Evolutionary conservation across 768 basidiomycete genomes (phyloP), one percentile per base, ranked within the genome.

Genomic region (Psilocybe tampanensis): DNA sequence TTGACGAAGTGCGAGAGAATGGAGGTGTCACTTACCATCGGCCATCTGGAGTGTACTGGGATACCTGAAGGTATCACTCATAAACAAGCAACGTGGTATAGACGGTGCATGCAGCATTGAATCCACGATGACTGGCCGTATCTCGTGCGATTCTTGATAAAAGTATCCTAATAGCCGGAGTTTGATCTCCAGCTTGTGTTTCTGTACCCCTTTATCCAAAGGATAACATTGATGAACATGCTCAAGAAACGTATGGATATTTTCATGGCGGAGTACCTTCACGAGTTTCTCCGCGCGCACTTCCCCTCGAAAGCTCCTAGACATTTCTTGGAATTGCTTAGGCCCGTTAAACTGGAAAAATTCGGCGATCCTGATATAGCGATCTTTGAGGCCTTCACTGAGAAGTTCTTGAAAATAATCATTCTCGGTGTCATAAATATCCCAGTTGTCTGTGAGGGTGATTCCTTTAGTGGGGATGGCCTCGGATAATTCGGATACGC

Each of bases 391-490:
- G 3, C 17, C 19, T 12, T 22, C 17, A 23, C 9, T 9, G 11
- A 54, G 33, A 17, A 54, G 44, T 32, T 45, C 29, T 34, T 54
- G 53, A 8, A 54, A 54, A 34, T 54, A 47, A 15, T 47, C 53
- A 43, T 52, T 52, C 22, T 42, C 44, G 3, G 44, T 45, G 13
- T 45, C 24, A n/a, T 45, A 45, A 11, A 8, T n/a, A 45, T 45
- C 44, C 44, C 44, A 45, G 13, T 15, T 45, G 21, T 45, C 44
- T 15, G 23, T 15, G 5, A 24, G 22, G 9, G 22, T 26, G 23
- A 21, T 2, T 26, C 26, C 11, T 23, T 23, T 22, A 24, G 44
- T 13, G 24, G 24, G 15, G 15, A 45, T 45, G 7, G 22, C 44
- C 11, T 23, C 21, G 17, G 44, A 45, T 23, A 45, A 24, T 39